These are phyloP conservation scores for Globisporangium sylvaticum DNA, from an alignment of 352 stramenopile species.

Conservation along the genomic window DNA sequence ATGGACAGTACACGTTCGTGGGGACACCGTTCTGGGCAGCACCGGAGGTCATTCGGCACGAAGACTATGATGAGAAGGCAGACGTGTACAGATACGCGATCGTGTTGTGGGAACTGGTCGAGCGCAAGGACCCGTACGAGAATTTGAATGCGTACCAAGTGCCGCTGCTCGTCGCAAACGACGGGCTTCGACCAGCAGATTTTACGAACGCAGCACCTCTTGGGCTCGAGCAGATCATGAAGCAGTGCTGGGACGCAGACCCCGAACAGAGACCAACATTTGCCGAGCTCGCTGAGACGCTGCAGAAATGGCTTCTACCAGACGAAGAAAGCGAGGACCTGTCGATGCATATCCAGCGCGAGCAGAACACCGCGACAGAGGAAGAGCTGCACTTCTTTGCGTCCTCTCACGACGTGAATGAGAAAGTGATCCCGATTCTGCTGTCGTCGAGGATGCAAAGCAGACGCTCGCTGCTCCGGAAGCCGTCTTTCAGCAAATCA, in stretches of 20 bases:
- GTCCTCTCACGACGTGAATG: slow-evolving; percentile 54
- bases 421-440: slow-evolving; percentile 58
- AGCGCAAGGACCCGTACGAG: slow-evolving; percentile 72
- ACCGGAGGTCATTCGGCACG: slow-evolving; percentile 73
- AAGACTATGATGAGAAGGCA: slow-evolving; percentile 71
- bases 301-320: slow-evolving; percentile 50
- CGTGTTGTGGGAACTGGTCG: slow-evolving; percentile 72
- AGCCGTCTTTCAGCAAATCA: slow-evolving; percentile 1
- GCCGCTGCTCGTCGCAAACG: slow-evolving; percentile 62
- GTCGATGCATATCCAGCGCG: slow-evolving; percentile 48
- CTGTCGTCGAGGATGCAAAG: slow-evolving; percentile 31
- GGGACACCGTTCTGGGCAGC: slow-evolving; percentile 78
- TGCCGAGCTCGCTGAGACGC: slow-evolving; percentile 49
- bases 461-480: slow-evolving; percentile 20
- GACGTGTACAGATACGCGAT: slow-evolving; percentile 79
- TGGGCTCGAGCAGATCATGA: slow-evolving; percentile 66
- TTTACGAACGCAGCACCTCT: slow-evolving; percentile 51
- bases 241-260: slow-evolving; percentile 67
- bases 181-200: slow-evolving; percentile 48
- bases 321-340: slow-evolving; percentile 32
- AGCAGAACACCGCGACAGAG: slow-evolving; percentile 38
- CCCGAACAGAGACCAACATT: slow-evolving; percentile 66
- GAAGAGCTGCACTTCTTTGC: slow-evolving; percentile 56
- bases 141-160: slow-evolving; percentile 75
- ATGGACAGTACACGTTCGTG: slow-evolving; percentile 65